Percentiles rank a stretch among this genome's conserved stretches.
Evolutionary conservation across 2,329 filamentous ascomycete species (phyloP).

Genomic region (Penicillium thymicola): DNA sequence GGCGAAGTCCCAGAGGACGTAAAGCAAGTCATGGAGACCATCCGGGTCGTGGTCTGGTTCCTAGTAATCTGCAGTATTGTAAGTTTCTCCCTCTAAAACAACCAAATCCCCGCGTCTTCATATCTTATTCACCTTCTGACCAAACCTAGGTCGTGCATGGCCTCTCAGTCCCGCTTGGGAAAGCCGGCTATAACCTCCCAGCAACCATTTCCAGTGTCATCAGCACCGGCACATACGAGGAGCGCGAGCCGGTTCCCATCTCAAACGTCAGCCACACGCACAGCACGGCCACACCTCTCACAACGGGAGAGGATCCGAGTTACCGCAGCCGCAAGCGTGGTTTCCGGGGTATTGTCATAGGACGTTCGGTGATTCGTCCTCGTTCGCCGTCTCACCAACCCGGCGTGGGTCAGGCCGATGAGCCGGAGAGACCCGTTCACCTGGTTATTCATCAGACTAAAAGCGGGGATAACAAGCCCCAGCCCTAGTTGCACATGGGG

Average conservation of each 20-base stretch:
- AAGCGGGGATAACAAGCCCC: not conserved
- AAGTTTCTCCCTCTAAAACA: slow-evolving; percentile 16
- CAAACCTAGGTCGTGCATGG: slow-evolving; percentile 67
- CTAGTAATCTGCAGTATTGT: slow-evolving; percentile 78
- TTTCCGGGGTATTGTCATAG: slow-evolving; percentile 23
- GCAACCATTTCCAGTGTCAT: slow-evolving; percentile 45
- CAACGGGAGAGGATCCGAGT: slow-evolving; percentile 9
- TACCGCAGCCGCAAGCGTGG: slow-evolving; percentile 29
- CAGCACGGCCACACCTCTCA: slow-evolving; percentile 32
- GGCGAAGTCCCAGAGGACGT: slow-evolving; percentile 65
- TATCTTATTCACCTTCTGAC: not conserved
- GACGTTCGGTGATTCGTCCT: slow-evolving; percentile 24
- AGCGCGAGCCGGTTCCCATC: slow-evolving; percentile 31
- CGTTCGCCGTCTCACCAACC: slow-evolving; percentile 17
- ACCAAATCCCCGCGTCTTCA: not conserved
- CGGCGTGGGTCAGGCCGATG: slow-evolving; percentile 24
- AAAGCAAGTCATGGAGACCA: slow-evolving; percentile 60
- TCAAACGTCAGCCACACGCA: slow-evolving; percentile 28
- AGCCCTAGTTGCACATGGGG: not conserved
- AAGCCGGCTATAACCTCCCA: slow-evolving; percentile 47
- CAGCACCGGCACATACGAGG: slow-evolving; percentile 40
- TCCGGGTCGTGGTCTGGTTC: slow-evolving; percentile 80
- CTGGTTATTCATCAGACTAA: slow-evolving; percentile 19
- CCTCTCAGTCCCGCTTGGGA: slow-evolving; percentile 69
- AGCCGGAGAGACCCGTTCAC: slow-evolving; percentile 35